These are phyloP conservation scores for Fagopyrum homotropicum DNA, from an alignment of 148 eudicot genomes.

Conservation along the genomic window DNA sequence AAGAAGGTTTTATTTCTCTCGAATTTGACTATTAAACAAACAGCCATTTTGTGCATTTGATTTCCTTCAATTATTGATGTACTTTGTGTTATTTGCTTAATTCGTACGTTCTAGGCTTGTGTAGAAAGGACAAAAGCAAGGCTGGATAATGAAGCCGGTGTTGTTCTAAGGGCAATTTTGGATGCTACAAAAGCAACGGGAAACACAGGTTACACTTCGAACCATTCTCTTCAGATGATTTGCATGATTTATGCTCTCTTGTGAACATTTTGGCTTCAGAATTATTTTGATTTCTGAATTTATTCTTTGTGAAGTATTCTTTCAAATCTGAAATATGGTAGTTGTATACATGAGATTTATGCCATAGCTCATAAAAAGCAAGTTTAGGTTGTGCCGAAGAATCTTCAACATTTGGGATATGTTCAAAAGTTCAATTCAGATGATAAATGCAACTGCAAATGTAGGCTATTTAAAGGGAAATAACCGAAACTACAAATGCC, in stretches of 20 bases:
- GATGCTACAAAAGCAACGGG: conserved; percentile 39
- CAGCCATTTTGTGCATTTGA: neutral
- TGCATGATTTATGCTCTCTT: neutral
- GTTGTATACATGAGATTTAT: too few relatives aligned
- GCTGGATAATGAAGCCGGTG: conserved; percentile 44
- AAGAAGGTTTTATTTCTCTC: conserved; percentile 43
- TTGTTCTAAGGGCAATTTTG: conserved; percentile 62
- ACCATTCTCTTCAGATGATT: neutral
- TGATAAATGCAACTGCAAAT: too few relatives aligned
- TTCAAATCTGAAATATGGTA: too few relatives aligned
- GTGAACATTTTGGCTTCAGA: neutral
- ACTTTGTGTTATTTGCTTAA: conserved; percentile 1
- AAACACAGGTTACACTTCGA: conserved; percentile 36
- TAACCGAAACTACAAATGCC: too few relatives aligned
- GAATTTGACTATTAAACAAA: neutral
- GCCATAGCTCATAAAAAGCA: too few relatives aligned
- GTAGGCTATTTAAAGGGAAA: too few relatives aligned
- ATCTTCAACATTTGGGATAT: too few relatives aligned
- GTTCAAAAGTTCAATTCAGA: too few relatives aligned
- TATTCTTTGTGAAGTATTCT: too few relatives aligned
- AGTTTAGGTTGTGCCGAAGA: too few relatives aligned
- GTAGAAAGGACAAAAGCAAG: conserved; percentile 53
- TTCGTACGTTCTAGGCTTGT: conserved; percentile 44
- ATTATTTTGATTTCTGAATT: too few relatives aligned
- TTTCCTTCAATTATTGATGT: neutral